Evolutionary conservation across 441 rosid species (phyloP).

Genomic region (Corymbia citriodora): DNA sequence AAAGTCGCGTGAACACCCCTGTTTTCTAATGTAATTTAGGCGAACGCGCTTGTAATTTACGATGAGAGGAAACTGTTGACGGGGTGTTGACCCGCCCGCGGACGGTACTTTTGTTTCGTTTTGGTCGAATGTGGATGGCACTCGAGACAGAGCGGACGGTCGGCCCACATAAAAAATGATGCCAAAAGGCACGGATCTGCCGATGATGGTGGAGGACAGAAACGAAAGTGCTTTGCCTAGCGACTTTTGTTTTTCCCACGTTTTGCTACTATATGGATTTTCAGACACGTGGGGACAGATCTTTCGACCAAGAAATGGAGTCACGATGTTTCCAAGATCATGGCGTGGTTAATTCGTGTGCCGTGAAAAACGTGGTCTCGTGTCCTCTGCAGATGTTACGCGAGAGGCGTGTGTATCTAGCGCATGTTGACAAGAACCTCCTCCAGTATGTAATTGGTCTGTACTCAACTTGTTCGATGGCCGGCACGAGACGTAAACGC

Average conservation of each 20-base stretch:
- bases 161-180: background rate
- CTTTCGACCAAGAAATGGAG: background rate
- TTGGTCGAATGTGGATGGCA: too few relatives aligned
- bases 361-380: fast-evolving
- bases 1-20: background rate
- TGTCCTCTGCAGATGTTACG: background rate
- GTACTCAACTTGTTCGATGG: background rate
- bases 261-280: background rate
- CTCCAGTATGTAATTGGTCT: background rate
- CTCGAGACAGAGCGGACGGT: background rate
- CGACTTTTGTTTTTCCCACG: background rate
- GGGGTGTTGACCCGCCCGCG: background rate
- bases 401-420: background rate
- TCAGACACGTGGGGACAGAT: background rate
- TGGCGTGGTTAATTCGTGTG: background rate
- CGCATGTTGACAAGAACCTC: background rate
- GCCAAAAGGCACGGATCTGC: background rate
- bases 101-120: too few relatives aligned
- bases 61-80: background rate
- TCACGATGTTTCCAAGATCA: background rate
- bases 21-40: background rate
- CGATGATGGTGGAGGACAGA: background rate
- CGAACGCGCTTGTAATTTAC: background rate
- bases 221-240: background rate
- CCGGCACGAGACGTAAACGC: background rate